Base-by-base conservation (phyloP, 345 rosid genomes). In the Jatropha curcas region DNA sequence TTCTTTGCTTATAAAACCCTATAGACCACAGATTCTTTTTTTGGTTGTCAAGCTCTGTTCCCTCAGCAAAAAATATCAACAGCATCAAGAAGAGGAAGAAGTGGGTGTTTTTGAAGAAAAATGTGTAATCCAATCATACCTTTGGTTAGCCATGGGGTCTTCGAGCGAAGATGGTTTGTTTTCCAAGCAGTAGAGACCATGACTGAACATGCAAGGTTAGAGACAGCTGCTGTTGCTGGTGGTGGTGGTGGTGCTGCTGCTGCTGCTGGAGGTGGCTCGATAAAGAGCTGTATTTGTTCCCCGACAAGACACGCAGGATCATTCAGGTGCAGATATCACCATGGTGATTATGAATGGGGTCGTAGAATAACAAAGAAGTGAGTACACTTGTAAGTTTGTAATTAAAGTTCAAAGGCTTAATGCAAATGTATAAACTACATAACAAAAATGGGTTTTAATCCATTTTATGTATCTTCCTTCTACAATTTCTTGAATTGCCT, bases 231-330 rank as follows among this genome's bases (percentile, higher is more conserved):
- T 4, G 66, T 20, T 10, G 35, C 51, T 0, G 65, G 12, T 12
- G 74, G 1, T 51, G 77, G 10, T 2, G 70, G 75, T 34, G 71
- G 63, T 50, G 85, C 62, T 27, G 68, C 48, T 10, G 70, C 74
- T 34, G 71, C 60, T 50, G 85, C 62, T 27, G 68, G 52, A 7
- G 79, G 74, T 4, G 85, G 82, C 46, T 67, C 75, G 37, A 76
- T 56, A 62, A 85, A 80, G 86, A 57, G 25, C 76, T 91, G 96
- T 35, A 50, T 86, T 6, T 93, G 96, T 77, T 91, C 96, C 9
- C 96, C 96, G 5, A 85, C 94, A 7, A 81, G 31, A 76, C 98
- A 93, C 61, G 90, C 93, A 0, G 88, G 98, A 27, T 91, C 98
- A 9, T 91, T 93, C 77, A 76, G 89, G 79, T 91, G 95, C 82